phyloP scores from a whole-genome alignment of 2,329 filamentous ascomycete species.

The Aspergillus sp. region DNA sequence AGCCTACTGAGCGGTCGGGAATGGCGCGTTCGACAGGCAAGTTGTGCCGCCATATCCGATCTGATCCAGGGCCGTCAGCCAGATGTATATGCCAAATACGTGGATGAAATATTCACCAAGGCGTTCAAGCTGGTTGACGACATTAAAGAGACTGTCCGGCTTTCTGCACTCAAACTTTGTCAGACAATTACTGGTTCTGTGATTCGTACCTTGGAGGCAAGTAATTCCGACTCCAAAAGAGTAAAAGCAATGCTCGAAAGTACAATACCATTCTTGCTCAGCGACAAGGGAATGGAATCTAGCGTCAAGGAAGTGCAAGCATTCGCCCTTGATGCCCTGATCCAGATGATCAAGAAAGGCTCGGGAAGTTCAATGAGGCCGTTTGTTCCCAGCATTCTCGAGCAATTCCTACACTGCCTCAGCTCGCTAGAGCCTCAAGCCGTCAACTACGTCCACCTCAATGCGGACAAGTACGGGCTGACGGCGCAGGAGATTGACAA shows the following conservation, averaged over 20 bases:
- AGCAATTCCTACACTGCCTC: constrained; percentile 77
- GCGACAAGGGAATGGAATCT: constrained; percentile 85
- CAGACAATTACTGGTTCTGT: constrained; percentile 82
- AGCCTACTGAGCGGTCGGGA: constrained; percentile 82
- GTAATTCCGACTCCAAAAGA: constrained; percentile 65
- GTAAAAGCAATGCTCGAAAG: constrained; percentile 81
- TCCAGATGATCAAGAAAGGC: constrained; percentile 88
- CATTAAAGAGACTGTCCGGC: constrained; percentile 87
- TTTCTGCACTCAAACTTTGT: constrained; percentile 79
- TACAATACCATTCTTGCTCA: constrained; percentile 87
- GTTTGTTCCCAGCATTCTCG: constrained; percentile 80
- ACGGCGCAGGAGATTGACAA: constrained; percentile 91
- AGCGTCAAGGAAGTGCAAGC: constrained; percentile 83
- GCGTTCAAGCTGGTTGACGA: constrained; percentile 94
- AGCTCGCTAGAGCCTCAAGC: constrained; percentile 88
- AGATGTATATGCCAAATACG: constrained; percentile 78
- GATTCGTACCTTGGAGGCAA: constrained; percentile 82
- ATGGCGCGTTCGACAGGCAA: constrained; percentile 91
- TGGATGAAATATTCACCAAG: constrained; percentile 81
- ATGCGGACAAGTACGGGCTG: constrained; percentile 80
- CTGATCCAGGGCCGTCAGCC: constrained; percentile 80
- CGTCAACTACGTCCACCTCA: constrained; percentile 91
- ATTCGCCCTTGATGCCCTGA: constrained; percentile 80
- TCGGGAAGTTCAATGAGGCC: constrained; percentile 74
- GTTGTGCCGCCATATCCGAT: constrained; percentile 86